These are phyloP conservation scores for Podospora fimiseda DNA, from an alignment of 495 filamentous ascomycete species.

Conservation along the genomic window DNA sequence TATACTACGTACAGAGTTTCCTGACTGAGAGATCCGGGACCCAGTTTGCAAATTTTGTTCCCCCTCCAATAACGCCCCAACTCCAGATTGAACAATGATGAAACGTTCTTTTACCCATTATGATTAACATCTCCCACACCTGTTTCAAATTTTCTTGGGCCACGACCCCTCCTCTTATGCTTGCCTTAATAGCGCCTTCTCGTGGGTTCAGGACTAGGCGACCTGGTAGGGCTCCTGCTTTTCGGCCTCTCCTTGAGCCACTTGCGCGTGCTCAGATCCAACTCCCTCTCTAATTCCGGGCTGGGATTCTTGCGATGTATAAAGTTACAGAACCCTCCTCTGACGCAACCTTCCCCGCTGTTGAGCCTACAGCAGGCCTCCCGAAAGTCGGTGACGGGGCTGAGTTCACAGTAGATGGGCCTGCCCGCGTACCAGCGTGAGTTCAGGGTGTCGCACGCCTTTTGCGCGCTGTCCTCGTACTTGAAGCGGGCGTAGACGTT, in stretches of 20 bases:
- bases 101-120: not conserved
- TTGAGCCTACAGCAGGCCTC: constrained; percentile 97
- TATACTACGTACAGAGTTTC: too few relatives aligned
- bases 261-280: constrained; percentile 87
- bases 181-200: constrained; percentile 59
- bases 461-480: constrained; percentile 94
- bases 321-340: constrained; percentile 98
- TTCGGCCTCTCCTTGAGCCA: constrained; percentile 87
- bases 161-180: not conserved
- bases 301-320: constrained; percentile 94
- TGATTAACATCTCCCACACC: not conserved
- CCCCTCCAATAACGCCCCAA: too few relatives aligned
- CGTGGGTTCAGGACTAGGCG: constrained; percentile 71
- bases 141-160: not conserved
- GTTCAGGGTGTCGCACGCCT: constrained; percentile 90
- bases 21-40: too few relatives aligned
- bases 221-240: constrained; percentile 69
- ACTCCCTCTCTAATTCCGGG: constrained; percentile 78
- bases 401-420: constrained; percentile 96
- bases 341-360: constrained; percentile 87
- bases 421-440: constrained; percentile 94
- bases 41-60: too few relatives aligned
- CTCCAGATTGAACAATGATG: too few relatives aligned
- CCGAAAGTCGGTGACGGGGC: constrained; percentile 94
- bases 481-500: constrained; percentile 99